A percentile compares a stretch with the other conserved stretches of the same genome.
Conservation (phyloP, 768 basidiomycete genomes). For the Lactarius psammicola region DNA sequence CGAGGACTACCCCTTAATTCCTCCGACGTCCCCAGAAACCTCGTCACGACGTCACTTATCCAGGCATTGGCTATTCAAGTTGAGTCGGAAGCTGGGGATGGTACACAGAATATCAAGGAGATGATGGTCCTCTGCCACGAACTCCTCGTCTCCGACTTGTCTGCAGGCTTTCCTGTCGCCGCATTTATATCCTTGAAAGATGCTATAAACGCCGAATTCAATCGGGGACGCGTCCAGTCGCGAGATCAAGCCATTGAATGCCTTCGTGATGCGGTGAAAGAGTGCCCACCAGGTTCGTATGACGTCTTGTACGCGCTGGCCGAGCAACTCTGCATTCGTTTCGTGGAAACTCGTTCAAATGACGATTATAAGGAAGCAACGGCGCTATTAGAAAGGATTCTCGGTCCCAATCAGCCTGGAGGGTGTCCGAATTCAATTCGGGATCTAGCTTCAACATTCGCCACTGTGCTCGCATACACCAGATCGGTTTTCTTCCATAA, state of each 20-base stretch:
- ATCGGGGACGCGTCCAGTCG: background rate
- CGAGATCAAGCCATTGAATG: background rate
- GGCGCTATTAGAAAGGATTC: background rate
- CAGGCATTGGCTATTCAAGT: background rate
- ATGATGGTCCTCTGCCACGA: background rate
- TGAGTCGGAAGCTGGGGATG: background rate
- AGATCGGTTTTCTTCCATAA: background rate
- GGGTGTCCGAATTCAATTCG: background rate
- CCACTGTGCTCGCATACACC: background rate
- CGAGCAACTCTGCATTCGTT: background rate
- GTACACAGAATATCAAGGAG: background rate
- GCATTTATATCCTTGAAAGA: background rate
- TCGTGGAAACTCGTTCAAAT: background rate
- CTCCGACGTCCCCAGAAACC: background rate
- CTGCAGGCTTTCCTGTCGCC: background rate
- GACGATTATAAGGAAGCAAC: conserved; percentile 7
- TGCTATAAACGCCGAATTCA: background rate
- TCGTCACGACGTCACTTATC: background rate
- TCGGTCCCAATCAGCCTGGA: background rate
- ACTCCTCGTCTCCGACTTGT: background rate
- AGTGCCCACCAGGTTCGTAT: background rate
- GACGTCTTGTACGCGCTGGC: background rate
- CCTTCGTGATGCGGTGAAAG: background rate
- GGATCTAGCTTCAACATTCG: background rate
- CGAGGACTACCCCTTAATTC: background rate